Evolutionary conservation across 441 rosid species (phyloP).

Genomic region (Adansonia gregorii): DNA sequence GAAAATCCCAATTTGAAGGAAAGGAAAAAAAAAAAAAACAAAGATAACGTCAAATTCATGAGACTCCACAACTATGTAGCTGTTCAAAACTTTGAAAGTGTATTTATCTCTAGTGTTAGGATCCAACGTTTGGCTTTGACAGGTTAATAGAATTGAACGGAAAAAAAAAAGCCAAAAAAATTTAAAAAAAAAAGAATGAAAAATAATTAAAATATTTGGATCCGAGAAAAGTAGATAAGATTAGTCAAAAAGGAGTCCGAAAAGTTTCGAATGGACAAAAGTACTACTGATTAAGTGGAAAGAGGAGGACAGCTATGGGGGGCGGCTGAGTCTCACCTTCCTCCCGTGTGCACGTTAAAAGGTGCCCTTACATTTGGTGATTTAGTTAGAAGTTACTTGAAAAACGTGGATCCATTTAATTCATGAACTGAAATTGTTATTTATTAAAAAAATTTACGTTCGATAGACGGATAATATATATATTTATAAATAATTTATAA

Average conservation of each 20-base stretch:
- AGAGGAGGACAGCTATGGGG: slow-evolving; percentile 42
- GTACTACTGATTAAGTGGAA: not conserved
- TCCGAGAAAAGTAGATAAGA: not conserved
- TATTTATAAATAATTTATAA: no score
- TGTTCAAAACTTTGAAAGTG: not conserved
- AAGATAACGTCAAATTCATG: not conserved
- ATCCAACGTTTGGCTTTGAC: slow-evolving; percentile 31
- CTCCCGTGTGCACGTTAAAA: not conserved
- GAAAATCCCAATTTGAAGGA: slow-evolving; percentile 2
- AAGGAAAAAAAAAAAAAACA: not conserved
- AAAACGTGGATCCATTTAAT: not conserved
- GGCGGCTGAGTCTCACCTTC: not conserved
- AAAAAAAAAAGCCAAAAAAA: not conserved
- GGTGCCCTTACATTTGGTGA: not conserved
- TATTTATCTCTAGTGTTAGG: not conserved
- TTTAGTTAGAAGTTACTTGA: not conserved
- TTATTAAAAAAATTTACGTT: no score
- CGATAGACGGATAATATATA: no score
- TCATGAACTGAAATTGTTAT: no score
- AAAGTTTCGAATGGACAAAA: not conserved
- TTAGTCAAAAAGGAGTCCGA: slow-evolving; percentile 23
- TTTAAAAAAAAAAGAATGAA: not conserved
- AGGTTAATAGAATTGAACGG: slow-evolving; percentile 25
- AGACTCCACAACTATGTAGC: not conserved
- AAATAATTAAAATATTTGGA: not conserved